A percentile compares a stretch with the other conserved stretches of the same genome.
These are phyloP conservation scores for Mycena crocata DNA, from an alignment of 768 basidiomycete genomes.

Conservation along the genomic window DNA sequence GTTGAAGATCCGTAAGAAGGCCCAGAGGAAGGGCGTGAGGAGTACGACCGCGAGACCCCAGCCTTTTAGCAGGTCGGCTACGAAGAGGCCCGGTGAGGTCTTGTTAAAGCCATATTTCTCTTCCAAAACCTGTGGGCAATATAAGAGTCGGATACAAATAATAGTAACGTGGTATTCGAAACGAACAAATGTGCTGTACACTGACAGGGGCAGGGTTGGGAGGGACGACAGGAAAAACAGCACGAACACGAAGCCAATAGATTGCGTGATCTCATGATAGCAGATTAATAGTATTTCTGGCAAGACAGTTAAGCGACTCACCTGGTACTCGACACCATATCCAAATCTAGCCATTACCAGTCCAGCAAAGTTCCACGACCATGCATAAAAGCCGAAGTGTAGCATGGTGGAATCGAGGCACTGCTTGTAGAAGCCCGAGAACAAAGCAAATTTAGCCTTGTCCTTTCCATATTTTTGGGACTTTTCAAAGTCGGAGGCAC, in stretches of 20 bases:
- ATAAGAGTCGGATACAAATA: not conserved
- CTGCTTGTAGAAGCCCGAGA: constrained; percentile 82
- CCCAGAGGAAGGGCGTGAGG: constrained; percentile 87
- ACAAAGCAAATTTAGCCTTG: constrained; percentile 86
- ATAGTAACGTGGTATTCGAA: not conserved
- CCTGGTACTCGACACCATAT: constrained; percentile 80
- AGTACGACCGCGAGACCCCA: constrained; percentile 78
- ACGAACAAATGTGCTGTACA: constrained; percentile 88
- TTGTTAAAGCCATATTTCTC: constrained; percentile 98
- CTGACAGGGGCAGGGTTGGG: constrained; percentile 78
- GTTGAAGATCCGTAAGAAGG: constrained; percentile 89
- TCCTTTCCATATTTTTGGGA: constrained; percentile 93
- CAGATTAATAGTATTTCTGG: not conserved
- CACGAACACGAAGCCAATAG: constrained; percentile 79
- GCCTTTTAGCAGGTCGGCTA: constrained; percentile 84
- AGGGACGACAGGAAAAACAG: constrained; percentile 75
- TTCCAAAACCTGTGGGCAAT: constrained; percentile 62
- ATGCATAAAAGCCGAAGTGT: constrained; percentile 82
- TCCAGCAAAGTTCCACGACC: constrained; percentile 82
- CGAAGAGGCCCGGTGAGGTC: constrained; percentile 80
- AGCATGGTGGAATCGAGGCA: constrained; percentile 75
- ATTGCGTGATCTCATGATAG: constrained; percentile 79
- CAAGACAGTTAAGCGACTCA: constrained; percentile 45
- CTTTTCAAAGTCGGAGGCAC: constrained; percentile 80
- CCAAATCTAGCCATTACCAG: constrained; percentile 62